Base-by-base conservation (phyloP, 1,284 basidiomycete species). In the Binderoboletus segoi region DNA sequence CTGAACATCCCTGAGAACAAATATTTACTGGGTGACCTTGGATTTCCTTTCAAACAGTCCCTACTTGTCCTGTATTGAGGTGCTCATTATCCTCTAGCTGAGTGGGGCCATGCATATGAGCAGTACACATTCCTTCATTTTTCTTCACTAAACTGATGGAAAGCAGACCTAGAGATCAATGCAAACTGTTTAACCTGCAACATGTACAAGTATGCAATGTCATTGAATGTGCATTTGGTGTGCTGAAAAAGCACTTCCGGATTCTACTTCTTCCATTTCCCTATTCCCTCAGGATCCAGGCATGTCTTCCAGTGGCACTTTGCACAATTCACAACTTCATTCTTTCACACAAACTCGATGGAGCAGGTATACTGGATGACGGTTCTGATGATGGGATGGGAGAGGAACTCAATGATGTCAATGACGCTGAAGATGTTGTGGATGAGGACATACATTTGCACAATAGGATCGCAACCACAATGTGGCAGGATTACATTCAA, bases 1-100 rank as follows among this genome's bases (percentile, higher is more conserved):
- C 38, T 60, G 11, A 4, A 3, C 8, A 55, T 64, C 15, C 61
- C 53, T 7, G 10, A 23, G 8, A 54, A 53, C 35, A 58, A 54
- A 15, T 63, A 62, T 24, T 56, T 61, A 11, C 38, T 68, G 3
- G 67, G 57, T 13, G 51, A 59, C 37, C 53, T 43, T 18, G 48
- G 56, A 3, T 60, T 58, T 32, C 24, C 30, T 32, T 18, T 5
- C 28, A 28, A 3, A 21, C 24, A 10, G 3, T 5, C 0, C 13
- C n/a, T 54, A 21, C 33, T 53, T 21, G 32, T 49, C 3, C 54
- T 35, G 13, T 56, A 56, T 33, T 7, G 16, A 6, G 35, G 43
- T 21, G 33, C 49, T 1, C 8, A 44, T n/a, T 56, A 56, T 18
- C 54, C 51, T 45, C 37, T 53, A 7, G 51, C 35, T 16, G 51